phyloP scores from a whole-genome alignment of 2,329 filamentous ascomycete species.

The Neonectria magnoliae region DNA sequence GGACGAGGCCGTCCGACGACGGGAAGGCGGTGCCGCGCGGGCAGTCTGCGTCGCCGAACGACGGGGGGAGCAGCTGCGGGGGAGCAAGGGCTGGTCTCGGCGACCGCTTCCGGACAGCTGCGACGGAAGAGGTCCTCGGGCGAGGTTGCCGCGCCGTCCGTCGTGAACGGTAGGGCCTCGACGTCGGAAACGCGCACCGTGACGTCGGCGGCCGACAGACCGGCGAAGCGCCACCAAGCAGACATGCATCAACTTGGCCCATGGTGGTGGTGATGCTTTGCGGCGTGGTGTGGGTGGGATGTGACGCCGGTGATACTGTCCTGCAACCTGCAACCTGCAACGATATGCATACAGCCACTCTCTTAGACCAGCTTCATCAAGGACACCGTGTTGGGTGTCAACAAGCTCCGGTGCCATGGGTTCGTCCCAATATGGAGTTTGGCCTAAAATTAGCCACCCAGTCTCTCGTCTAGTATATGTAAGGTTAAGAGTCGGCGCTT shows the following conservation, averaged over 20 bases:
- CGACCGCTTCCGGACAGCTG: conserved; percentile 49
- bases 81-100: conserved; percentile 31
- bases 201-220: conserved; percentile 36
- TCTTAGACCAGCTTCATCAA: conserved; percentile 5
- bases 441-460: conserved; percentile 15
- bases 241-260: conserved; percentile 17
- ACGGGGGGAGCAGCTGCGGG: conserved; percentile 45
- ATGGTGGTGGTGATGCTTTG: conserved; percentile 12
- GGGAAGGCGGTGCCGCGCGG: conserved; percentile 37
- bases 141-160: conserved; percentile 37
- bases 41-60: conserved; percentile 33
- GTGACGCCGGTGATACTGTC: not conserved
- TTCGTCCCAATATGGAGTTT: not conserved
- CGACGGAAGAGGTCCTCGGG: conserved; percentile 43
- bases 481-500: not conserved
- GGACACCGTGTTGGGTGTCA: conserved; percentile 15
- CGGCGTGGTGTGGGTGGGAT: not conserved
- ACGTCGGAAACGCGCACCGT: conserved; percentile 42
- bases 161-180: conserved; percentile 40
- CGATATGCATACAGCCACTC: not conserved
- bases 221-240: conserved; percentile 30
- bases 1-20: conserved; percentile 54
- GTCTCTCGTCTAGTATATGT: not conserved
- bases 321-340: not conserved
- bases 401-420: not conserved